Conservation (phyloP, 2,329 filamentous ascomycete species). For the Fusarium stilboides region DNA sequence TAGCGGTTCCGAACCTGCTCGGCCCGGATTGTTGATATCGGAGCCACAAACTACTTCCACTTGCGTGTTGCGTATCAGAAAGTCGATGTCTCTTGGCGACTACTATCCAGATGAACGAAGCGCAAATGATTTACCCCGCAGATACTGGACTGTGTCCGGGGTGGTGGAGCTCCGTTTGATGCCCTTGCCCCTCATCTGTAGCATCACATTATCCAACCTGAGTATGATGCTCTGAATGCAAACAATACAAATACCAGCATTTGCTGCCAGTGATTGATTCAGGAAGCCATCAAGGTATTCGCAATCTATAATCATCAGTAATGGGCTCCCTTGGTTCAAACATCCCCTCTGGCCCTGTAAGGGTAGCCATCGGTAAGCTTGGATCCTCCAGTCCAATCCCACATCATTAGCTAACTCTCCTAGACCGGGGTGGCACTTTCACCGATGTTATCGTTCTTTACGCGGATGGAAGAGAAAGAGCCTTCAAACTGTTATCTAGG, state of each 20-base stretch:
- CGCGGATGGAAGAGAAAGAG: conserved; percentile 80
- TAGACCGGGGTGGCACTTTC: conserved; percentile 85
- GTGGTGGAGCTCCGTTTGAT: neutral
- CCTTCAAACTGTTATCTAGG: conserved; percentile 90
- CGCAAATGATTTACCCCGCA: neutral
- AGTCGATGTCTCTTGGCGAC: too few species aligned
- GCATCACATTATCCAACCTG: neutral
- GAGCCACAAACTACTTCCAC: neutral
- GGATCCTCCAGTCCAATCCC: neutral
- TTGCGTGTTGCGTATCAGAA: too few species aligned
- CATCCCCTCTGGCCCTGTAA: neutral
- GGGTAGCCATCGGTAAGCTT: neutral
- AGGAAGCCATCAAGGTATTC: neutral
- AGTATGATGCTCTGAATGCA: neutral
- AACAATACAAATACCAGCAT: neutral
- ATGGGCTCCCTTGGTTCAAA: neutral
- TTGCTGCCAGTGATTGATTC: neutral
- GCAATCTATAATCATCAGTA: neutral
- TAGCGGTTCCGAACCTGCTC: neutral
- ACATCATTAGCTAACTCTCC: neutral
- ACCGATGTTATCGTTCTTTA: conserved; percentile 90
- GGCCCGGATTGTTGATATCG: neutral
- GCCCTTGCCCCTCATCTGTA: neutral
- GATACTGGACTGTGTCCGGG: neutral
- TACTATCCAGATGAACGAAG: too few species aligned